A percentile compares a stretch with the other conserved stretches of the same genome.
phyloP scores from a whole-genome alignment of 768 basidiomycete species.

The Erythrobasidium yunnanense region DNA sequence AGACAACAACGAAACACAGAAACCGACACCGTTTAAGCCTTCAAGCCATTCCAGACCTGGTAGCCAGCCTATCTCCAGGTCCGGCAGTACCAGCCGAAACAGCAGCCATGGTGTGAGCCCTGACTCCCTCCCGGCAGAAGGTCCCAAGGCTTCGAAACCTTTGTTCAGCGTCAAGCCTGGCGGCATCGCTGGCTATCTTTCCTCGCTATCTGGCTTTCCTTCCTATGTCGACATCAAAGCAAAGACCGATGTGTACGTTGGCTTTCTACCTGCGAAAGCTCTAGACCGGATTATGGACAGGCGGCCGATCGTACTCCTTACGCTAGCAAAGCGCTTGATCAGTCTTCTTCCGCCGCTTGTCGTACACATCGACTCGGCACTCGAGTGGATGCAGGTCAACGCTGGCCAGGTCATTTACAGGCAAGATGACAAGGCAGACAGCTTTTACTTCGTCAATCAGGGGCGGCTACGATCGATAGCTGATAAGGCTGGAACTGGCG shows the following conservation, averaged over 20 bases:
- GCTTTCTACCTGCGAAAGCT: slow-evolving; percentile 77
- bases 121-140: too few relatives aligned
- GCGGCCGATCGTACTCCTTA: slow-evolving; percentile 86
- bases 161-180: slow-evolving; percentile 94
- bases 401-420: slow-evolving; percentile 93
- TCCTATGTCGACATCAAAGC: slow-evolving; percentile 95
- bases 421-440: slow-evolving; percentile 77
- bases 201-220: slow-evolving; percentile 77
- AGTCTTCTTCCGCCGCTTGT: slow-evolving; percentile 94
- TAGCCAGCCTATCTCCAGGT: too few relatives aligned
- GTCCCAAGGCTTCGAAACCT: slow-evolving; percentile 41
- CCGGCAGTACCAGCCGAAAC: too few relatives aligned
- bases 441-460: slow-evolving; percentile 96
- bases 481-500: slow-evolving; percentile 59
- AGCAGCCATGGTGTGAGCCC: too few relatives aligned
- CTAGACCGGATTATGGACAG: slow-evolving; percentile 84
- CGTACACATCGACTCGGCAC: slow-evolving; percentile 85
- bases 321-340: slow-evolving; percentile 88
- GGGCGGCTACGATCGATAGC: slow-evolving; percentile 83
- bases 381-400: slow-evolving; percentile 97
- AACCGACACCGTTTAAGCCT: too few relatives aligned
- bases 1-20: neutral
- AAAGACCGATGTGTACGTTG: slow-evolving; percentile 97
- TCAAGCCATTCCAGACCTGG: too few relatives aligned
- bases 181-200: slow-evolving; percentile 92